A percentile compares a stretch with the other conserved stretches of the same genome.
phyloP scores from a whole-genome alignment of 1,284 basidiomycete genomes.

The Cutaneotrichosporon arboriforme region DNA sequence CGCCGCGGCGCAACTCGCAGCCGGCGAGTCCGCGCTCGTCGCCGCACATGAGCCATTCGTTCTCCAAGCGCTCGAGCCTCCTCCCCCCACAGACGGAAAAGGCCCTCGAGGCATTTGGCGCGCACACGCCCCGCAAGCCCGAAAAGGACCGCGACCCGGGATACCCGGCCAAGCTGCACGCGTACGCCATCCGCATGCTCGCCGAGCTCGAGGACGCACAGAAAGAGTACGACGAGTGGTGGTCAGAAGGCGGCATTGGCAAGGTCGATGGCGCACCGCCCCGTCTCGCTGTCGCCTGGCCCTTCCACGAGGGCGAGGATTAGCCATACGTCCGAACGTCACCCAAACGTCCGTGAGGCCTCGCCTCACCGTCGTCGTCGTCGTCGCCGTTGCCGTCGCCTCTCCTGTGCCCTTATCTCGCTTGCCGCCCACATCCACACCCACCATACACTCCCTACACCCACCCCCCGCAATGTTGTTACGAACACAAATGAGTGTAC shows the following conservation, averaged over 20 bases:
- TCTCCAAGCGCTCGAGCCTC: constrained; percentile 45
- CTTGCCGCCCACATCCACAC: too few species aligned
- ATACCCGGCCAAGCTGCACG: constrained; percentile 45
- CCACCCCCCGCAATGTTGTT: too few species aligned
- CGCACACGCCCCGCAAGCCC: constrained; percentile 4
- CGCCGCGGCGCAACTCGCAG: constrained; percentile 21
- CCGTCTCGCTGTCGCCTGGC: constrained; percentile 48
- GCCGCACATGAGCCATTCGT: constrained; percentile 47
- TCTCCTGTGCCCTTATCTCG: too few species aligned
- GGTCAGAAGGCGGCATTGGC: constrained; percentile 46
- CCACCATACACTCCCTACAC: too few species aligned
- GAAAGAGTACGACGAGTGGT: constrained; percentile 51
- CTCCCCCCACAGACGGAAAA: constrained; percentile 43
- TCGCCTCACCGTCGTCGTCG: too few species aligned
- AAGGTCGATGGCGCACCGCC: constrained; percentile 47
- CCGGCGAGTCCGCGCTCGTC: constrained; percentile 33
- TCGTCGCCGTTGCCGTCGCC: too few species aligned
- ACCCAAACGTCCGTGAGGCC: too few species aligned
- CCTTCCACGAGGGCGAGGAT: constrained; percentile 48
- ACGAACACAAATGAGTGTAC: background rate
- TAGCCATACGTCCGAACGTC: constrained; percentile 8
- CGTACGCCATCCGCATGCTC: constrained; percentile 51
- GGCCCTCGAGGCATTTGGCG: constrained; percentile 33
- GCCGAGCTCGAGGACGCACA: constrained; percentile 51
- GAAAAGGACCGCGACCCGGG: constrained; percentile 22